These are phyloP conservation scores for Cystobasidiopsis lactophilus DNA, from an alignment of 768 basidiomycete genomes.

Conservation along the genomic window DNA sequence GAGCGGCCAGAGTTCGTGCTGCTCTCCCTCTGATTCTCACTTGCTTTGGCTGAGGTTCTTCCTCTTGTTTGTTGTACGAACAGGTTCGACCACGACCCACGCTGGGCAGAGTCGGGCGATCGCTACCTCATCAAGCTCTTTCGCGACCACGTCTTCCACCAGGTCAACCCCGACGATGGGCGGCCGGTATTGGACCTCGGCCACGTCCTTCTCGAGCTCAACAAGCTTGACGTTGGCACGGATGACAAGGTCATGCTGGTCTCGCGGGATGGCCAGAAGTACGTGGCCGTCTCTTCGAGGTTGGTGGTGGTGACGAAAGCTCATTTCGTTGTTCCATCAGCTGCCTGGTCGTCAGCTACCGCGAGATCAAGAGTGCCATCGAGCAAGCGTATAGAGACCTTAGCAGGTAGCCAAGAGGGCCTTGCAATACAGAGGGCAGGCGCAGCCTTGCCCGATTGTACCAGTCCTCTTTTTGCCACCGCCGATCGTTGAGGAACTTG, in stretches of 20 bases:
- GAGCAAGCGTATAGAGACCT: conserved; percentile 18
- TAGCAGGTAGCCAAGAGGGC: too few relatives aligned
- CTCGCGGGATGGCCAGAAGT: conserved; percentile 84
- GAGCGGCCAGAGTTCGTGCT: conserved; percentile 90
- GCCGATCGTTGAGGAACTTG: too few relatives aligned
- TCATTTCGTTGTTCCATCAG: not conserved
- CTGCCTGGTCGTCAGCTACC: conserved; percentile 20
- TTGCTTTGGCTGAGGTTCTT: not conserved
- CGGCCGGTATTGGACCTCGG: conserved; percentile 71
- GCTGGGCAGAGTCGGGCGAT: conserved; percentile 98
- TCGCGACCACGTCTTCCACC: conserved; percentile 94
- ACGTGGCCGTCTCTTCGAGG: conserved; percentile 43
- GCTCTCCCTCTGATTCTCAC: not conserved
- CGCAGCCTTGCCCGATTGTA: too few relatives aligned
- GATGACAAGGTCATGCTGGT: conserved; percentile 92
- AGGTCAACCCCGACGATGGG: conserved; percentile 61
- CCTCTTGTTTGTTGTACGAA: not conserved
- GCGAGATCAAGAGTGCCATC: conserved; percentile 20
- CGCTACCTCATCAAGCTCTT: conserved; percentile 95
- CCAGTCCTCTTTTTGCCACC: too few relatives aligned
- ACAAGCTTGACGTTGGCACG: conserved; percentile 87
- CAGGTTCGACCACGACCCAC: conserved; percentile 79
- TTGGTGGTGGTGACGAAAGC: too few relatives aligned
- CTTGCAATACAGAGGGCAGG: too few relatives aligned
- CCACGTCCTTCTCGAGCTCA: conserved; percentile 76